A percentile compares a stretch with the other conserved stretches of the same genome.
Evolutionary conservation across 2,329 filamentous ascomycete species (phyloP).

Genomic region (Chaetoscypha palmicola): DNA sequence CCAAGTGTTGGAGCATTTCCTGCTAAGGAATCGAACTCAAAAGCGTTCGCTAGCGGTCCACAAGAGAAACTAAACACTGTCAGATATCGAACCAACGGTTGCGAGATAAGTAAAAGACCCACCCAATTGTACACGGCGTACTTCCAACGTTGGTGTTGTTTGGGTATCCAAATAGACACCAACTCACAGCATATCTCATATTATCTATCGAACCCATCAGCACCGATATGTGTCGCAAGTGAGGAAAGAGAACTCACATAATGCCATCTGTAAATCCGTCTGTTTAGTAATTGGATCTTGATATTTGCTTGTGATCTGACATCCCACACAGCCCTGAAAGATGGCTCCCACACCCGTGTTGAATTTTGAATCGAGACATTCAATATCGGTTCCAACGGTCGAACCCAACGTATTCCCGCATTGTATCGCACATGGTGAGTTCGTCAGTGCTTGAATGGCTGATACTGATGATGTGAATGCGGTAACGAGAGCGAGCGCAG

Average conservation of each 20-base stretch:
- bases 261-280: slow-evolving; percentile 46
- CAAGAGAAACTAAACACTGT: slow-evolving; percentile 42
- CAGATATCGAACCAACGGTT: slow-evolving; percentile 2
- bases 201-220: slow-evolving; percentile 41
- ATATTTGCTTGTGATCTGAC: slow-evolving; percentile 39
- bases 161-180: slow-evolving; percentile 48
- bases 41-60: slow-evolving; percentile 38
- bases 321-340: slow-evolving; percentile 24
- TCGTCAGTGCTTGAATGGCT: slow-evolving; percentile 19
- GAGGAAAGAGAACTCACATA: slow-evolving; percentile 49
- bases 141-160: slow-evolving; percentile 36
- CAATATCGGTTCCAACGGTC: slow-evolving; percentile 22
- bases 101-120: slow-evolving; percentile 10
- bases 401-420: slow-evolving; percentile 27
- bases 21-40: slow-evolving; percentile 45
- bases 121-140: slow-evolving; percentile 46
- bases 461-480: slow-evolving; percentile 13
- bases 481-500: slow-evolving; percentile 19
- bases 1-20: slow-evolving; percentile 40
- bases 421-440: slow-evolving; percentile 25
- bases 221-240: too few relatives aligned
- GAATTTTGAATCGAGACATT: slow-evolving; percentile 20
- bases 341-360: slow-evolving; percentile 11
- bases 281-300: slow-evolving; percentile 33
- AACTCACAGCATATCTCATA: slow-evolving; percentile 46